A percentile compares a stretch with the other conserved stretches of the same genome.
These are phyloP conservation scores for Podaxis sp. DNA, from an alignment of 768 basidiomycete genomes.

Conservation along the genomic window DNA sequence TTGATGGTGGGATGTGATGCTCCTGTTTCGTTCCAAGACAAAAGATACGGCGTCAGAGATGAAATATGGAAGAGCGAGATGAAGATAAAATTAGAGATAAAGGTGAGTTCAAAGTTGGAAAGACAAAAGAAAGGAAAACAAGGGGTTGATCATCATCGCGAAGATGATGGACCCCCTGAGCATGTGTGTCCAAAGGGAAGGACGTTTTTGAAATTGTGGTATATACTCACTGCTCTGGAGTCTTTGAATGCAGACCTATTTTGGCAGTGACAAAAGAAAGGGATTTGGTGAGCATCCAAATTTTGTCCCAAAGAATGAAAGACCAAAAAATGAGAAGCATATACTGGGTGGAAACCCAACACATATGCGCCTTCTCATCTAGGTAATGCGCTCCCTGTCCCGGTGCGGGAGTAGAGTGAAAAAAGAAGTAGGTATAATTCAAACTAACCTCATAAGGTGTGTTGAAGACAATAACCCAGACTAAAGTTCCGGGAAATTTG, in stretches of 20 bases:
- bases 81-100: conserved; percentile 5
- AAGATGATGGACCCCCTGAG: background rate
- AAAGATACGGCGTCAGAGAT: background rate
- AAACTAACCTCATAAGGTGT: conserved; percentile 66
- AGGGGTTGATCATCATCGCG: background rate
- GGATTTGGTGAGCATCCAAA: background rate
- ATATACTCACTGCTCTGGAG: background rate
- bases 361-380: background rate
- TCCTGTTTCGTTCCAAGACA: conserved; percentile 38
- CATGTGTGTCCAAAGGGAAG: background rate
- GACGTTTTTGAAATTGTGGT: background rate
- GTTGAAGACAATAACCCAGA: conserved; percentile 78
- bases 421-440: background rate
- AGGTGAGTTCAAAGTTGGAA: background rate
- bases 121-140: background rate
- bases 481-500: conserved; percentile 54
- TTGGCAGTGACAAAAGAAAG: conserved; percentile 1
- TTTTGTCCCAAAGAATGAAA: background rate
- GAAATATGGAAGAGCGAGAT: background rate
- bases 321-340: background rate
- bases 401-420: conserved; percentile 6
- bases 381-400: background rate
- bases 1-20: conserved; percentile 74
- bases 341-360: background rate
- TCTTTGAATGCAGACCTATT: conserved; percentile 5